A percentile compares a stretch with the other conserved stretches of the same genome.
These are phyloP conservation scores for Irpex rosettiformis DNA, from an alignment of 1,284 basidiomycete species.

Conservation along the genomic window DNA sequence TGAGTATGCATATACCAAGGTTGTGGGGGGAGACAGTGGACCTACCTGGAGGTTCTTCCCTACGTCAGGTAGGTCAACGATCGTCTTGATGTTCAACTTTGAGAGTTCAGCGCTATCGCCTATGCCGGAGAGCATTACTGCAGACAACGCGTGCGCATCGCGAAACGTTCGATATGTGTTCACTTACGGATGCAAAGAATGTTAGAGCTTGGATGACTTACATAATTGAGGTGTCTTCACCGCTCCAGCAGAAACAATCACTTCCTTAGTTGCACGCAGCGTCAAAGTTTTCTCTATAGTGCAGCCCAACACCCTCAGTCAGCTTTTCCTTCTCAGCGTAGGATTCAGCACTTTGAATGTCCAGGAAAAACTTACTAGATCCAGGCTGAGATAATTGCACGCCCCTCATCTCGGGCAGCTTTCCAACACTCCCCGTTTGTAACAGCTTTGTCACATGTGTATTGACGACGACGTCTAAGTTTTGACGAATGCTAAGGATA, in stretches of 20 bases:
- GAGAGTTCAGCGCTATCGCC: slow-evolving; percentile 33
- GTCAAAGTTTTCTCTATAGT: slow-evolving; percentile 4
- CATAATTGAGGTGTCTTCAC: slow-evolving; percentile 32
- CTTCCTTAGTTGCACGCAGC: slow-evolving; percentile 21
- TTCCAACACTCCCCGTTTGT: slow-evolving; percentile 18
- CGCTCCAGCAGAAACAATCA: slow-evolving; percentile 17
- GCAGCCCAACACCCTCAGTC: not conserved
- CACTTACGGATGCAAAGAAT: too few relatives aligned
- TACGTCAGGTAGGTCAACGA: slow-evolving; percentile 37
- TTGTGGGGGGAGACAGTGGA: too few relatives aligned
- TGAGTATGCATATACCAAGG: too few relatives aligned
- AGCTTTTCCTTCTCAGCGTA: slow-evolving; percentile 11
- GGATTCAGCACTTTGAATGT: not conserved
- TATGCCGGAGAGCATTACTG: slow-evolving; percentile 33
- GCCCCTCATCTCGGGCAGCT: slow-evolving; percentile 24
- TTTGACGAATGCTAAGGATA: slow-evolving; percentile 26
- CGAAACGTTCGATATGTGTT: too few relatives aligned
- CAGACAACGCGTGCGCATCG: too few relatives aligned
- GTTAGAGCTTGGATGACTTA: slow-evolving; percentile 21
- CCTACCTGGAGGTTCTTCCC: slow-evolving; percentile 38
- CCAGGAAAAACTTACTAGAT: slow-evolving; percentile 14
- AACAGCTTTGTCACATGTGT: slow-evolving; percentile 36
- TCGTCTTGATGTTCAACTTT: slow-evolving; percentile 30
- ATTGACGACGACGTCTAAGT: slow-evolving; percentile 38
- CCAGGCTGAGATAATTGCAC: slow-evolving; percentile 28